These are phyloP conservation scores for Penicillium antarcticum DNA, from an alignment of 495 filamentous ascomycete species.

Conservation along the genomic window DNA sequence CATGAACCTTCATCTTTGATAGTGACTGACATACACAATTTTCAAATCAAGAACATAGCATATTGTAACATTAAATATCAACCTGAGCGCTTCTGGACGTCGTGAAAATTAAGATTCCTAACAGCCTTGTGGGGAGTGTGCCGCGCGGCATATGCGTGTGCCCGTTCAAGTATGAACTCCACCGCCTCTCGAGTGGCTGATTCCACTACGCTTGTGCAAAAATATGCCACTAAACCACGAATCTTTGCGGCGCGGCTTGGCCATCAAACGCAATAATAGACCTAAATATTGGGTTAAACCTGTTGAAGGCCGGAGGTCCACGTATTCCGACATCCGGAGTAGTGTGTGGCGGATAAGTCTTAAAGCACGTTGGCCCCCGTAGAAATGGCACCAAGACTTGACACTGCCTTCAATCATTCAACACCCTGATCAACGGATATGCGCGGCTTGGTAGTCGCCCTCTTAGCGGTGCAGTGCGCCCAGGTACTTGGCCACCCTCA, in stretches of 20 bases:
- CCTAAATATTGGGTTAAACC: background rate
- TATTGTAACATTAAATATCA: background rate
- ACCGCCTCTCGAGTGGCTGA: background rate
- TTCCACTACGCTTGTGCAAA: background rate
- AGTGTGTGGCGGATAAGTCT: background rate
- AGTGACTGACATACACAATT: background rate
- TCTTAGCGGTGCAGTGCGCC: background rate
- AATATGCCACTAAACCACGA: conserved; percentile 1
- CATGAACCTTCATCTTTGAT: background rate
- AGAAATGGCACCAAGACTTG: too few relatives aligned
- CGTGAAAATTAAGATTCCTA: too few relatives aligned
- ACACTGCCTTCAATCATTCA: background rate
- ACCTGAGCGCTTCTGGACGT: too few relatives aligned
- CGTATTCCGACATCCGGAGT: background rate
- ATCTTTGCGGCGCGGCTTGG: background rate
- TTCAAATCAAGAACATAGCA: background rate
- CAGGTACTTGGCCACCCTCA: background rate
- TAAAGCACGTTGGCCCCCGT: background rate
- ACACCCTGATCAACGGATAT: background rate
- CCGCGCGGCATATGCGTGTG: conserved; percentile 17
- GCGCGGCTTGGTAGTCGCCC: background rate
- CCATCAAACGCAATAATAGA: conserved; percentile 1
- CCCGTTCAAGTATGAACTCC: background rate
- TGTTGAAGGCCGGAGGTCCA: background rate
- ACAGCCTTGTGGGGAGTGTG: conserved; percentile 8